These are phyloP conservation scores for Mycena alexandri DNA, from an alignment of 768 basidiomycete species.

Conservation along the genomic window DNA sequence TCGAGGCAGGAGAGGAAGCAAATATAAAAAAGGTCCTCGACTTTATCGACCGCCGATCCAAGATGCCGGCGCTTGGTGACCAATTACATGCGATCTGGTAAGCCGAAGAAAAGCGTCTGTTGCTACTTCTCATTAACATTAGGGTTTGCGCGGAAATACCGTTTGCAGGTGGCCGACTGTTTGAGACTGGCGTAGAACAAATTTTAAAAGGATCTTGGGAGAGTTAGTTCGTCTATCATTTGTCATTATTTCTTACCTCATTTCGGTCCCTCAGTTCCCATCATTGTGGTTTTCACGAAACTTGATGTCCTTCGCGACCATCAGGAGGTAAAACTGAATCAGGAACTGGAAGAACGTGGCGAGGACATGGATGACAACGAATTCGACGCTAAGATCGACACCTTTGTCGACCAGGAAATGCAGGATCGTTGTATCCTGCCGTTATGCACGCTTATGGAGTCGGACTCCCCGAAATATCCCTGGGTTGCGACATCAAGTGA, in stretches of 20 bases:
- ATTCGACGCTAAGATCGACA: not conserved
- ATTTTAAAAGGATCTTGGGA: constrained; percentile 3
- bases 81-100: constrained; percentile 15
- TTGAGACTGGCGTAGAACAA: constrained; percentile 16
- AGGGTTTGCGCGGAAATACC: constrained; percentile 26
- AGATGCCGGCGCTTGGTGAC: constrained; percentile 22
- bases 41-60: constrained; percentile 19
- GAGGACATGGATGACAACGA: constrained; percentile 3
- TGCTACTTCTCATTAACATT: not conserved
- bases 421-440: constrained; percentile 12
- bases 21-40: constrained; percentile 13
- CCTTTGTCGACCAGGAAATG: not conserved
- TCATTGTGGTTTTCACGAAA: constrained; percentile 19
- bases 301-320: constrained; percentile 19
- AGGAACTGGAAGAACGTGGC: not conserved
- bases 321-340: constrained; percentile 2
- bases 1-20: constrained; percentile 17
- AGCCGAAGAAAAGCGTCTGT: not conserved
- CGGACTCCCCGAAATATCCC: not conserved
- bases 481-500: constrained; percentile 17
- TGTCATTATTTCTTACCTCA: constrained; percentile 6
- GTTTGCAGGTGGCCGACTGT: constrained; percentile 13
- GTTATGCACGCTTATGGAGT: constrained; percentile 16
- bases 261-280: not conserved
- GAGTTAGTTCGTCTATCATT: constrained; percentile 1